A percentile compares a stretch with the other conserved stretches of the same genome.
These are phyloP conservation scores for Saccharomycopsis fermentans DNA, from an alignment of 805 yeast species.

Conservation along the genomic window DNA sequence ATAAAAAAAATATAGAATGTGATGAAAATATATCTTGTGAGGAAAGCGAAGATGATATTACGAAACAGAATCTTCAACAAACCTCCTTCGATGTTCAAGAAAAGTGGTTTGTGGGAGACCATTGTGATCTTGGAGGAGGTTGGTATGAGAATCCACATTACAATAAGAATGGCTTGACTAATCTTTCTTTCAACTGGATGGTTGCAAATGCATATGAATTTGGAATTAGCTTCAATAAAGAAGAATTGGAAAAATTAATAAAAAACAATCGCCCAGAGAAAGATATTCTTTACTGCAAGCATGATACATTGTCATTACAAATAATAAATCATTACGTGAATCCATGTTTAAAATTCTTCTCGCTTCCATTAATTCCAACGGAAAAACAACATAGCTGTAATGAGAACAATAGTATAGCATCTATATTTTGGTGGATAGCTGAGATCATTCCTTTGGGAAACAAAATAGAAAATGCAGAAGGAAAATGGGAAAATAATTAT, in stretches of 20 bases:
- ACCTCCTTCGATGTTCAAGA: conserved; percentile 33
- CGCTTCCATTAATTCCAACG: not conserved
- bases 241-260: conserved; percentile 33
- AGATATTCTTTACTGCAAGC: conserved; percentile 39
- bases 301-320: conserved; percentile 36
- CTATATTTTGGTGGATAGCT: conserved; percentile 49
- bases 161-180: conserved; percentile 36
- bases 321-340: not conserved
- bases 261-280: conserved; percentile 30
- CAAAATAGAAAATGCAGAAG: conserved; percentile 36
- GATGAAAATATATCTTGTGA: not conserved
- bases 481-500: conserved; percentile 41
- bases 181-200: conserved; percentile 53
- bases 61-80: not conserved
- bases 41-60: not conserved
- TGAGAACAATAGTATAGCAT: not conserved
- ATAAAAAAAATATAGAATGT: not conserved
- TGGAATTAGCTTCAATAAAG: conserved; percentile 39
- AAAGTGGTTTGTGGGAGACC: conserved; percentile 62
- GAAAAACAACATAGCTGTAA: not conserved
- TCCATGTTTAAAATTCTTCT: not conserved
- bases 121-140: conserved; percentile 63
- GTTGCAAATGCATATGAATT: conserved; percentile 39
- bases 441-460: conserved; percentile 53
- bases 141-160: conserved; percentile 36